Percentiles rank a stretch among this genome's conserved stretches.
phyloP scores from a whole-genome alignment of 345 rosid genomes.

The Heritiera littoralis region DNA sequence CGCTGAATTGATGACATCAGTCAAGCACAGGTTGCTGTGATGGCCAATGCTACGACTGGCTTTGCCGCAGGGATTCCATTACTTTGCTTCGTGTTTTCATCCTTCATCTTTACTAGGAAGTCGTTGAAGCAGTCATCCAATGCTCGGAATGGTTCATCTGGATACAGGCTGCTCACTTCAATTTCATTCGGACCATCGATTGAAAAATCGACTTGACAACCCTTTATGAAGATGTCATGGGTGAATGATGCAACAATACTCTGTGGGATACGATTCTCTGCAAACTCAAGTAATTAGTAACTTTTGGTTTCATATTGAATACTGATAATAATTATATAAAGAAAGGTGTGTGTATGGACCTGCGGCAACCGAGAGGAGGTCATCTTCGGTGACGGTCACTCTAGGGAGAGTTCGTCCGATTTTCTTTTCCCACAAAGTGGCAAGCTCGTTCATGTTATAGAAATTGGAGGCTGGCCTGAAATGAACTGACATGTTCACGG shows the following conservation, averaged over 20 bases:
- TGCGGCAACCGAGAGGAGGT: conserved; percentile 55
- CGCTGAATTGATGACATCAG: neutral
- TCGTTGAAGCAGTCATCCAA: conserved; percentile 61
- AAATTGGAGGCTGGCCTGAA: conserved; percentile 55
- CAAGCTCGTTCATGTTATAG: conserved; percentile 69
- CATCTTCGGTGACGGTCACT: conserved; percentile 46
- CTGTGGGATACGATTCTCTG: conserved; percentile 60
- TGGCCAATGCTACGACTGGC: conserved; percentile 28
- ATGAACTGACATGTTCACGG: conserved; percentile 61
- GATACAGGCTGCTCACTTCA: conserved; percentile 51
- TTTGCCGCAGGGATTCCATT: conserved; percentile 21
- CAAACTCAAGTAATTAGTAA: neutral
- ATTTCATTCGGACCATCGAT: conserved; percentile 41
- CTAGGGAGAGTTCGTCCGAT: conserved; percentile 58
- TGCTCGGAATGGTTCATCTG: conserved; percentile 44
- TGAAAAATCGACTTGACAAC: conserved; percentile 57
- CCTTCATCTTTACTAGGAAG: conserved; percentile 32
- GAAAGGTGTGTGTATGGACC: conserved; percentile 30
- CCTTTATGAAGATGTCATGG: conserved; percentile 71
- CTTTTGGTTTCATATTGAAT: neutral
- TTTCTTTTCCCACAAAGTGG: conserved; percentile 66
- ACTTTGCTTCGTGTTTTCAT: conserved; percentile 15
- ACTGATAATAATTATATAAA: too few species aligned
- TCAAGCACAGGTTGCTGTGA: conserved; percentile 36
- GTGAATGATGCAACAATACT: conserved; percentile 74